phyloP scores from a whole-genome alignment of 768 basidiomycete genomes.

The Tricholoma terreum region DNA sequence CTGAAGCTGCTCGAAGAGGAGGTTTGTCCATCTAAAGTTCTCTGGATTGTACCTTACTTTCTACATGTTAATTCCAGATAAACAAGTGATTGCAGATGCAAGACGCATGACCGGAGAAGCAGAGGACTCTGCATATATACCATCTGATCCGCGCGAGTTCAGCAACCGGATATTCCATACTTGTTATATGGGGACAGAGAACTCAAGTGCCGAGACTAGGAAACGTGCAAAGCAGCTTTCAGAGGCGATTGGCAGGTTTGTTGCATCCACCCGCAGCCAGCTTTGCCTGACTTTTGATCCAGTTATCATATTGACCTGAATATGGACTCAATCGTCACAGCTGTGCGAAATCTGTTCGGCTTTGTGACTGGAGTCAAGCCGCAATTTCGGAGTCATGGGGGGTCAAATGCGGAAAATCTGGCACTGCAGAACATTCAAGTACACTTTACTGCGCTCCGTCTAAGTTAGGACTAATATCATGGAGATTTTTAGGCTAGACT shows the following conservation, averaged over 20 bases:
- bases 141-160: slow-evolving; percentile 86
- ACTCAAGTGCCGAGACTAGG: slow-evolving; percentile 86
- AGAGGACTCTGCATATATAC: slow-evolving; percentile 77
- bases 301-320: slow-evolving; percentile 95
- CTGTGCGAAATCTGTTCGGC: slow-evolving; percentile 78
- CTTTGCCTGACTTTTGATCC: neutral
- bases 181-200: slow-evolving; percentile 99
- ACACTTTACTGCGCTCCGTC: slow-evolving; percentile 2
- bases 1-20: slow-evolving; percentile 68
- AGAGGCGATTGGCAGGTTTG: slow-evolving; percentile 85
- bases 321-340: slow-evolving; percentile 89
- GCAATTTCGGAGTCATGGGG: slow-evolving; percentile 84
- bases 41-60: neutral
- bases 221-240: slow-evolving; percentile 83
- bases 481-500: slow-evolving; percentile 65
- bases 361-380: slow-evolving; percentile 66
- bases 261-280: neutral
- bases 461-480: neutral
- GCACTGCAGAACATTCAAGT: slow-evolving; percentile 98
- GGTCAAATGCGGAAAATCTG: slow-evolving; percentile 83
- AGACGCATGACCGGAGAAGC: slow-evolving; percentile 85
- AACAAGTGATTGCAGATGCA: slow-evolving; percentile 88
- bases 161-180: slow-evolving; percentile 89
- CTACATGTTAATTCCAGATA: slow-evolving; percentile 40
- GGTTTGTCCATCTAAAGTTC: slow-evolving; percentile 30